Evolutionary conservation across 2,329 filamentous ascomycete genomes (phyloP), one percentile per base, ranked within the genome.

Genomic region (Diplodia seriata): DNA sequence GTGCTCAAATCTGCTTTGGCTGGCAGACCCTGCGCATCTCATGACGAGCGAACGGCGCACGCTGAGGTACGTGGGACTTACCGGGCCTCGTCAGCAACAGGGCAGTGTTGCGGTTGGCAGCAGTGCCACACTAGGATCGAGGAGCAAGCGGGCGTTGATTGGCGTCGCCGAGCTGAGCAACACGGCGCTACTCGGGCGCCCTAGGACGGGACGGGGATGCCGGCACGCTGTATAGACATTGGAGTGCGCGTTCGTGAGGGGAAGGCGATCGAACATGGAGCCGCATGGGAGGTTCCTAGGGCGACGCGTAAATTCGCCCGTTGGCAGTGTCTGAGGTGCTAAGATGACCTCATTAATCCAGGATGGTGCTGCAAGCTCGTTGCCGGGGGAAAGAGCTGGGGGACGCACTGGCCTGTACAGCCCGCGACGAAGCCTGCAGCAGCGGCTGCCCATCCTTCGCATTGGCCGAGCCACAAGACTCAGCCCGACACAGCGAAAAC

Each of bases 71-170:
- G 57, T 62, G 57, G 26, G 56, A 33, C 3, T 18, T n/a, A 1
- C n/a, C 26, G 26, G 43, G 43, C 59, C 43, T 63, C 59, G 59
- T 63, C 59, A 63, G 59, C 59, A 63, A 26, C 59, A 51, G n/a
- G 59, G 59, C 59, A 43, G 59, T 63, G 59, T 63, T 63, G 47
- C 23, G 29, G 53, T 31, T 11, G 15, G 53, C 31, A n/a, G 53
- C 53, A n/a, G 29, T 18, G 29, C 53, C 18, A n/a, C 53, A n/a
- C 15, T 18, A 26, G 23, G 57, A 20, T n/a, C 29, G 59, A 38
- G 59, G 33, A 51, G 15, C n/a, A 12, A n/a, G 59, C 59, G 29
- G 8, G 40, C 43, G 55, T 20, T 63, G 38, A 50, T 62, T 62
- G 59, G 59, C 43, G 59, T 9, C 59, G 59, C 59, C 29, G 20